A percentile compares a stretch with the other conserved stretches of the same genome.
Conservation (phyloP, 192 early-diverging fungal species). For the Pecoramyces ruminantium region DNA sequence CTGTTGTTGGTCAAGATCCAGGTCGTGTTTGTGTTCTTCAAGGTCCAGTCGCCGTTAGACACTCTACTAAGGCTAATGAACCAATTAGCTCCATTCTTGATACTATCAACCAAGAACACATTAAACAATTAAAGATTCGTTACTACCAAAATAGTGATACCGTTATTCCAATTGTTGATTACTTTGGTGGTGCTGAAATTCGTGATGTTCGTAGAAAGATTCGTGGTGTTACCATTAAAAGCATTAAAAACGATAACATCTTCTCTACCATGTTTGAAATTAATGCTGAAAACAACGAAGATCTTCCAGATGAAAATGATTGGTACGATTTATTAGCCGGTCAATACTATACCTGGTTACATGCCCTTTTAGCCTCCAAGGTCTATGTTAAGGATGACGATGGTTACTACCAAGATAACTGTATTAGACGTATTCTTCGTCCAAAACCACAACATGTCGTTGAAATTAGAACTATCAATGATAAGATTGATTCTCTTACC, state of each 20-base stretch:
- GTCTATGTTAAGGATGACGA: slow-evolving; percentile 58
- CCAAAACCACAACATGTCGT: slow-evolving; percentile 23
- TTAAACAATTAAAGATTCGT: slow-evolving; percentile 47
- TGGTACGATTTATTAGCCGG: slow-evolving; percentile 66
- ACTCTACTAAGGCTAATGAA: slow-evolving; percentile 55
- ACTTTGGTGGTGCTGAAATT: slow-evolving; percentile 29
- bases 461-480: slow-evolving; percentile 27
- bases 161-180: slow-evolving; percentile 61
- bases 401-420: slow-evolving; percentile 37
- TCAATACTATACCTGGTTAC: slow-evolving; percentile 59
- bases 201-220: slow-evolving; percentile 15
- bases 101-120: slow-evolving; percentile 62
- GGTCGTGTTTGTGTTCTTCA: slow-evolving; percentile 74
- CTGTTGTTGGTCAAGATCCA: slow-evolving; percentile 68
- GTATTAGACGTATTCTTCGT: slow-evolving; percentile 39
- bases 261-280: slow-evolving; percentile 34
- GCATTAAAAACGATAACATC: slow-evolving; percentile 17
- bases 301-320: slow-evolving; percentile 29
- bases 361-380: slow-evolving; percentile 58
- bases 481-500: slow-evolving; percentile 26
- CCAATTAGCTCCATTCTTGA: slow-evolving; percentile 80
- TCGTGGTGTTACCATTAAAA: slow-evolving; percentile 15
- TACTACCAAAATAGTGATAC: slow-evolving; percentile 45
- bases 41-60: slow-evolving; percentile 65
- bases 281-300: slow-evolving; percentile 20